Base-by-base conservation (phyloP, 2,329 filamentous ascomycete genomes). In the Magnaporthiopsis incrustans region DNA sequence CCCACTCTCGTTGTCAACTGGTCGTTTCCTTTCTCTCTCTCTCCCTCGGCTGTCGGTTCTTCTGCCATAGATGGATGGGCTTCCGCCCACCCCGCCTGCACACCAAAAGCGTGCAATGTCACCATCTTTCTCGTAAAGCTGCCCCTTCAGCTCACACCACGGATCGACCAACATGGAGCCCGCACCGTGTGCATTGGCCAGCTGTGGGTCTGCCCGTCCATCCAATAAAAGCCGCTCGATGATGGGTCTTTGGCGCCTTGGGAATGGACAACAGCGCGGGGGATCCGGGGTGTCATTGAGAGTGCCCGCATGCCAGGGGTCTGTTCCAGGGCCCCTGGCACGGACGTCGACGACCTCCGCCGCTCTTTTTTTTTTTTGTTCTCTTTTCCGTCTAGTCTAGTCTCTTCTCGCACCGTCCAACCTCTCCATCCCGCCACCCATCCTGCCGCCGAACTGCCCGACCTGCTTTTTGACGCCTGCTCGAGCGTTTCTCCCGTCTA, bases 331-430 rank as follows among this genome's bases (percentile, higher is more conserved):
- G 44, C 15, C 44, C 44, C 22, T 8, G 4, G 44, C 44, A 53
- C 44, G 44, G 44, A n/a, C 44, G 22, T 22, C 44, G n/a, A 53
- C 44, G 22, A n/a, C 44, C 22, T n/a, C 44, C 35, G 35, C 15
- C 15, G 1, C 12, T 18, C 4, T 38, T n/a, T 2, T 53, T 53
- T 53, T 11, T 53, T 53, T 53, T 53, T n/a, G 3, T n/a, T 22
- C 44, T 2, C 7, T 0, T 53, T n/a, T 7, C 2, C 11, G 14
- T 6, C 15, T 1, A 0, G 3, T 15, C 35, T 38, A 2, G 14
- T 38, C 3, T 38, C 22, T n/a, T 53, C 44, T 53, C 6, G 38
- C 38, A 22, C 7, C 15, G 15, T 44, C 38, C 38, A 44, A 44
- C 38, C 38, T n/a, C 44, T n/a, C 44, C 15, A 30, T 30, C 27